Conservation (phyloP, 2,329 filamentous ascomycete species). For the Aphanoascus verrucosus region DNA sequence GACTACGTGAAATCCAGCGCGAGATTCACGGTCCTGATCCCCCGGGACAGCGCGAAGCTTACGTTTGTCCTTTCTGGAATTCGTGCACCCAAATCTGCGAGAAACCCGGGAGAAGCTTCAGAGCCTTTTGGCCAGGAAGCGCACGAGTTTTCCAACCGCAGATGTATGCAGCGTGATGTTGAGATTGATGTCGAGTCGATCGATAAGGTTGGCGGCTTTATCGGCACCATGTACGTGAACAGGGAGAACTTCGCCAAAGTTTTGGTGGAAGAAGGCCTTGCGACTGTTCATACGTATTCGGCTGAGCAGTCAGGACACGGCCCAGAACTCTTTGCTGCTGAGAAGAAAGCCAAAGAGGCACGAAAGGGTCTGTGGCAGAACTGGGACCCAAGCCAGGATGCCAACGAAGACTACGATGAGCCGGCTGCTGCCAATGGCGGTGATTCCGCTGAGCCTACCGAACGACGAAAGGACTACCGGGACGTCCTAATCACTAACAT, state of each 20-base stretch:
- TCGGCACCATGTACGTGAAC: conserved; percentile 85
- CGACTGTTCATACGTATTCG: conserved; percentile 85
- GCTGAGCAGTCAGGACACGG: conserved; percentile 91
- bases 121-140: conserved; percentile 96
- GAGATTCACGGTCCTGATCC: conserved; percentile 82
- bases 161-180: conserved; percentile 87
- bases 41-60: conserved; percentile 85
- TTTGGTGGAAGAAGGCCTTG: conserved; percentile 85
- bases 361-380: conserved; percentile 85
- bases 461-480: conserved; percentile 77
- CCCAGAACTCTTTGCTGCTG: conserved; percentile 73
- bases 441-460: conserved; percentile 44
- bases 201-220: conserved; percentile 96
- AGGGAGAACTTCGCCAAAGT: conserved; percentile 92
- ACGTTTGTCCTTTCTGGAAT: conserved; percentile 92
- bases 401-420: conserved; percentile 47
- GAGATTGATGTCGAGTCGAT: conserved; percentile 91
- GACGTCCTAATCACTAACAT: conserved; percentile 89
- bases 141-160: conserved; percentile 76
- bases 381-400: conserved; percentile 84
- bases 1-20: conserved; percentile 98
- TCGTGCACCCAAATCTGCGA: conserved; percentile 75
- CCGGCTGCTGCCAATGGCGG: conserved; percentile 40
- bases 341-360: conserved; percentile 79
- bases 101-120: conserved; percentile 65